Evolutionary conservation across 495 filamentous ascomycete species (phyloP).

Genomic region (Penicillium verhagenii): DNA sequence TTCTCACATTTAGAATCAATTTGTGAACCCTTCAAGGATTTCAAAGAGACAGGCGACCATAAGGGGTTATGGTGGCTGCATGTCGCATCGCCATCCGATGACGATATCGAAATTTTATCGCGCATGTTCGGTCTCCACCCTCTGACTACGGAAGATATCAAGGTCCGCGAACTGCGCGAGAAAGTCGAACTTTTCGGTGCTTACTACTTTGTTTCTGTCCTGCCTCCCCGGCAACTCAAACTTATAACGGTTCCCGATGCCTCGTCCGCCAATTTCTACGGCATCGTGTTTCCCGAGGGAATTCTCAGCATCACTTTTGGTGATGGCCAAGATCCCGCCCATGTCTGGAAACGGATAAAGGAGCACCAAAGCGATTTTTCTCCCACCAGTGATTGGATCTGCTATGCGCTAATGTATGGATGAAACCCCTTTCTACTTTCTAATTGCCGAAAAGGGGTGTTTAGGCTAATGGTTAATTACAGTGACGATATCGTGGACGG

Average conservation of each 20-base stretch:
- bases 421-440: too few relatives aligned
- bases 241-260: slow-evolving; percentile 63
- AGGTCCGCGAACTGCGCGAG: slow-evolving; percentile 84
- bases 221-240: slow-evolving; percentile 72
- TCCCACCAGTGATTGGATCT: slow-evolving; percentile 91
- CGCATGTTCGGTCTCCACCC: slow-evolving; percentile 86
- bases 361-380: slow-evolving; percentile 82
- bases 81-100: slow-evolving; percentile 75
- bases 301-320: slow-evolving; percentile 82
- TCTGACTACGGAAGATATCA: slow-evolving; percentile 87
- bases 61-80: slow-evolving; percentile 86
- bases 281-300: slow-evolving; percentile 86
- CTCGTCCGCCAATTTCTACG: slow-evolving; percentile 83
- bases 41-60: slow-evolving; percentile 47
- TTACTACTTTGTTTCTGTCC: slow-evolving; percentile 92
- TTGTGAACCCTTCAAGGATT: slow-evolving; percentile 1
- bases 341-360: slow-evolving; percentile 81
- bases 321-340: slow-evolving; percentile 70
- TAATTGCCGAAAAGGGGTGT: slow-evolving; percentile 4
- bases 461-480: background rate
- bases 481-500: slow-evolving; percentile 92
- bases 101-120: slow-evolving; percentile 76
- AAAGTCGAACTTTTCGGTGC: slow-evolving; percentile 91
- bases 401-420: slow-evolving; percentile 92
- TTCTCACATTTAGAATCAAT: background rate